These are phyloP conservation scores for Juglanconis oblonga DNA, from an alignment of 2,329 filamentous ascomycete genomes.

Conservation along the genomic window DNA sequence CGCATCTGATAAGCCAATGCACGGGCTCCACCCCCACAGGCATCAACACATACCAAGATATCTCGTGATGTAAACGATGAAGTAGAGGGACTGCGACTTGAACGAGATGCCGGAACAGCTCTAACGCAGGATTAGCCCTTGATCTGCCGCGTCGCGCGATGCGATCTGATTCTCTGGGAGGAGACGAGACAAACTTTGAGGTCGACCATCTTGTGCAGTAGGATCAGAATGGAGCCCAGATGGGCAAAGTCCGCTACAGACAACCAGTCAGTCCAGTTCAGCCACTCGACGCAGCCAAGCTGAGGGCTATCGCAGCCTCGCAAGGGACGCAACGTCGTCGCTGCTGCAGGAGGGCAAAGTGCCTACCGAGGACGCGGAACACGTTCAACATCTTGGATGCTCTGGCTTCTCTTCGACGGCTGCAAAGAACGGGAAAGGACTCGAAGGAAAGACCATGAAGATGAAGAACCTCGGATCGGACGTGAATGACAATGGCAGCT, in stretches of 20 bases:
- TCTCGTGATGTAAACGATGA: constrained; percentile 88
- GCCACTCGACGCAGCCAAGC: not conserved
- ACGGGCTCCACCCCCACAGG: not conserved
- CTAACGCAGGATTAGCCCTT: constrained; percentile 44
- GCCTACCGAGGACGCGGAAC: constrained; percentile 56
- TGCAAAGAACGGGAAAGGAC: constrained; percentile 1
- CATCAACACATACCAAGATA: constrained; percentile 68
- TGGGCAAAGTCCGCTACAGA: constrained; percentile 89
- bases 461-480: constrained; percentile 1
- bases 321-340: constrained; percentile 13
- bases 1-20: constrained; percentile 9
- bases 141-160: not conserved
- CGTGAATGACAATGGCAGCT: not conserved
- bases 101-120: constrained; percentile 98
- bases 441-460: constrained; percentile 1
- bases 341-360: constrained; percentile 4
- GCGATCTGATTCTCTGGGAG: not conserved
- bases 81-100: constrained; percentile 94
- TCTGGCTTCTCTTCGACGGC: constrained; percentile 9
- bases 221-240: constrained; percentile 86
- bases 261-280: constrained; percentile 20
- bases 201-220: constrained; percentile 94
- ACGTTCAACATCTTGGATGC: constrained; percentile 49
- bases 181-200: constrained; percentile 67
- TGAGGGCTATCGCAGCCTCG: constrained; percentile 14